Conservation (phyloP, 345 rosid genomes). For the Raphanus sativus region DNA sequence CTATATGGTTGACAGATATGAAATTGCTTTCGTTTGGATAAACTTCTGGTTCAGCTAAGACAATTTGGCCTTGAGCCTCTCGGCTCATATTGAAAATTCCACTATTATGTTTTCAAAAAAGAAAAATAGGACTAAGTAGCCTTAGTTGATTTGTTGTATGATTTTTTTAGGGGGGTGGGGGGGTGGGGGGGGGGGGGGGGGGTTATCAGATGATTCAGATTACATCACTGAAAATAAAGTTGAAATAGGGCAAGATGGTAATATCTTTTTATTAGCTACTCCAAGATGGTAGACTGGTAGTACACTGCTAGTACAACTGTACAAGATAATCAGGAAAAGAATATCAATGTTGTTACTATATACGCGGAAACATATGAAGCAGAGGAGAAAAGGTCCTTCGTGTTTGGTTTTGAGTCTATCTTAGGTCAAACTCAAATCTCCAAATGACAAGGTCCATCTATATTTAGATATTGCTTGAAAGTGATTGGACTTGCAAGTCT, state of each 20-base stretch:
- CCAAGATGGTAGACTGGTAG: not conserved
- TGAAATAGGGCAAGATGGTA: not conserved
- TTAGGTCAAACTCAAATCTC: conserved; percentile 31
- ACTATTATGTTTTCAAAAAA: not conserved
- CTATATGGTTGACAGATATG: not conserved
- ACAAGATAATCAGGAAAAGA: not conserved
- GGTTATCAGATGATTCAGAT: too few species aligned
- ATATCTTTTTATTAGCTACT: not conserved
- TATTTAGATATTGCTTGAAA: conserved; percentile 12
- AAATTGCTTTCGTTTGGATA: not conserved
- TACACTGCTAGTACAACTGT: not conserved
- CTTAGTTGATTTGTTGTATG: not conserved
- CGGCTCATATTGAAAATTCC: not conserved
- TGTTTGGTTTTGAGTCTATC: conserved; percentile 30
- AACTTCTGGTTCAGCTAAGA: not conserved
- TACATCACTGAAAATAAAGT: not conserved
- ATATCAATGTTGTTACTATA: not conserved
- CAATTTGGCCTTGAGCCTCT: not conserved
- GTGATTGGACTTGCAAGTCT: conserved; percentile 28
- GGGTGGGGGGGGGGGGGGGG: too few species aligned
- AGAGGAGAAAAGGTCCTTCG: conserved; percentile 27
- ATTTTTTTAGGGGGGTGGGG: not conserved
- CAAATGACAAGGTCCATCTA: conserved; percentile 3
- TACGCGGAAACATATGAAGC: not conserved
- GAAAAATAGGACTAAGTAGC: not conserved